Percentiles rank a stretch among this genome's conserved stretches.
phyloP scores from a whole-genome alignment of 768 basidiomycete genomes.

The Phaffia tasmanica region DNA sequence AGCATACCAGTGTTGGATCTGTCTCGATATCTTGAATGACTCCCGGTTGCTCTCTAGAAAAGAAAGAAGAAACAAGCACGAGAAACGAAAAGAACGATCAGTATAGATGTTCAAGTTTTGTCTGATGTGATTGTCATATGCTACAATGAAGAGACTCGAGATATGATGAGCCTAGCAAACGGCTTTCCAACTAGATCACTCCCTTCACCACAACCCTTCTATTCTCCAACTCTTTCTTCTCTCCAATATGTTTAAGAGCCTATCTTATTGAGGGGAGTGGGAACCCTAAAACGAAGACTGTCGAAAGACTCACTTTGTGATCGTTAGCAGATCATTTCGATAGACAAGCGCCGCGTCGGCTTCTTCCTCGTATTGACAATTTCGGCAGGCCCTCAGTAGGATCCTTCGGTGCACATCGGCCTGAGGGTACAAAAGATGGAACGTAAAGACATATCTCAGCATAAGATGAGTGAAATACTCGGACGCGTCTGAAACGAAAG shows the following conservation, averaged over 20 bases:
- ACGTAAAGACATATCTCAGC: neutral
- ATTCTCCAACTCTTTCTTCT: neutral
- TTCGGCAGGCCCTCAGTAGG: constrained; percentile 23
- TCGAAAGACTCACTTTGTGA: constrained; percentile 24
- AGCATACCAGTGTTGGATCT: constrained; percentile 23
- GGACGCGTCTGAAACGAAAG: neutral
- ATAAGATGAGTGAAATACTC: neutral
- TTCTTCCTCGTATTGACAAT: constrained; percentile 26
- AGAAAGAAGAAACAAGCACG: neutral
- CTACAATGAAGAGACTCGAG: too few species aligned
- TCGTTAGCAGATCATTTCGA: constrained; percentile 25
- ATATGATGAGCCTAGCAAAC: neutral
- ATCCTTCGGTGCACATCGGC: constrained; percentile 24
- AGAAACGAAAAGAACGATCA: too few species aligned
- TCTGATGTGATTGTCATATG: neutral
- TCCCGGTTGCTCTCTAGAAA: constrained; percentile 23
- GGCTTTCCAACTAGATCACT: neutral
- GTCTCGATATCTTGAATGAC: constrained; percentile 25
- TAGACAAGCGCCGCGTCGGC: constrained; percentile 20
- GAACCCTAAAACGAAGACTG: neutral
- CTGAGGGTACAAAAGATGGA: neutral
- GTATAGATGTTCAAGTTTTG: neutral
- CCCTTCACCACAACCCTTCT: neutral
- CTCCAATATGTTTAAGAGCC: neutral
- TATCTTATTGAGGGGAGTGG: neutral